Conservation (phyloP, 1,139 yeast genomes). For the Pichia sp. region DNA sequence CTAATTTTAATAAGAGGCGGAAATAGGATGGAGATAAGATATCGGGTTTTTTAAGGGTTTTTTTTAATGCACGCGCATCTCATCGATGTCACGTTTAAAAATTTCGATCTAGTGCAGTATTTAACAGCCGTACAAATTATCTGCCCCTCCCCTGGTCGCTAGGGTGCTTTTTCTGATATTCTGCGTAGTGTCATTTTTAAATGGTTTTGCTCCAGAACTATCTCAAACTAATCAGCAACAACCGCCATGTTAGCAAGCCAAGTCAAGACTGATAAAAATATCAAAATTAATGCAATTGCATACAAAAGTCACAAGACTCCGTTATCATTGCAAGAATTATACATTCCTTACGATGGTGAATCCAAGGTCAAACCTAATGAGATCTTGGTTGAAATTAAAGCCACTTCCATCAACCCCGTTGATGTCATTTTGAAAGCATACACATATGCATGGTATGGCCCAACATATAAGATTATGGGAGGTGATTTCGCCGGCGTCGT, state of each 20-base stretch:
- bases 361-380: slow-evolving; percentile 33
- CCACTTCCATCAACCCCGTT: slow-evolving; percentile 62
- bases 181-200: no score
- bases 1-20: no score
- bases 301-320: slow-evolving; percentile 17
- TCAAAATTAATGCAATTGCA: slow-evolving; percentile 13
- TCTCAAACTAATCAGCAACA: no score
- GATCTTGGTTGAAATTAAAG: slow-evolving; percentile 50
- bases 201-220: no score
- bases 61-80: no score
- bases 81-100: no score
- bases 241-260: background rate
- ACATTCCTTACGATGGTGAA: slow-evolving; percentile 7
- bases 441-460: slow-evolving; percentile 26
- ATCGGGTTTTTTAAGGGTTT: no score
- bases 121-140: no score
- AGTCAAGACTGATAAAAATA: background rate
- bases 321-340: slow-evolving; percentile 10
- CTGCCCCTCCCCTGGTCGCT: no score
- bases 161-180: no score
- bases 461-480: slow-evolving; percentile 41
- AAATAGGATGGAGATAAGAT: no score
- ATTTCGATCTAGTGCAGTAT: no score
- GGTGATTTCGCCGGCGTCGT: slow-evolving; percentile 64
- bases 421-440: slow-evolving; percentile 40